Evolutionary conservation across 805 yeast species (phyloP).

Genomic region (Candida endomychidarum): DNA sequence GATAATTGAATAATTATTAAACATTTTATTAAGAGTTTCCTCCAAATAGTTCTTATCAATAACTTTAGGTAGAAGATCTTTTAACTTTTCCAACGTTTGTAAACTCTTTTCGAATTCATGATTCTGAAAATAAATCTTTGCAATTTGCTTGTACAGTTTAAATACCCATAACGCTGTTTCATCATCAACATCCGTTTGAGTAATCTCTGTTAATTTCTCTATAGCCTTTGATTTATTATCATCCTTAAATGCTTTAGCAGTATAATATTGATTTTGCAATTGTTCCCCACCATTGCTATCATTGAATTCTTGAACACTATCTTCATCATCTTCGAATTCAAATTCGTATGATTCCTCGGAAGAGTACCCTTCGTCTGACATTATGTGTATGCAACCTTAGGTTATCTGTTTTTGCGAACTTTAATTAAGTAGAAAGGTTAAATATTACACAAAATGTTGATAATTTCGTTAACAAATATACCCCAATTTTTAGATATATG

Average conservation of each 20-base stretch:
- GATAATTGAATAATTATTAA: constrained; percentile 31
- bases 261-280: constrained; percentile 31
- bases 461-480: too few relatives aligned
- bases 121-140: constrained; percentile 32
- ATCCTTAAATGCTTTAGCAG: constrained; percentile 39
- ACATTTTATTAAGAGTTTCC: constrained; percentile 38
- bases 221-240: constrained; percentile 29
- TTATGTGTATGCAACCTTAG: constrained; percentile 9
- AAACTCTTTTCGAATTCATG: constrained; percentile 26
- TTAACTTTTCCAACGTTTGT: constrained; percentile 17
- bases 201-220: constrained; percentile 20
- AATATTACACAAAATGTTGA: too few relatives aligned
- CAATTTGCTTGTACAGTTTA: constrained; percentile 41
- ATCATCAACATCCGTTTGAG: constrained; percentile 13
- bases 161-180: constrained; percentile 34
- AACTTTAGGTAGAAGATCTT: constrained; percentile 24
- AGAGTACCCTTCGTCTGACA: constrained; percentile 38
- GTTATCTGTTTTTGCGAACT: too few relatives aligned
- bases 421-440: too few relatives aligned
- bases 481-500: too few relatives aligned
- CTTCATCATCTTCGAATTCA: constrained; percentile 38
- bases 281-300: constrained; percentile 22
- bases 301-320: constrained; percentile 13
- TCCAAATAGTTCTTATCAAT: constrained; percentile 36
- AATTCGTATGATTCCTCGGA: constrained; percentile 44